Conservation (phyloP, 1,284 basidiomycete genomes). For the Ganoderma meredithae region DNA sequence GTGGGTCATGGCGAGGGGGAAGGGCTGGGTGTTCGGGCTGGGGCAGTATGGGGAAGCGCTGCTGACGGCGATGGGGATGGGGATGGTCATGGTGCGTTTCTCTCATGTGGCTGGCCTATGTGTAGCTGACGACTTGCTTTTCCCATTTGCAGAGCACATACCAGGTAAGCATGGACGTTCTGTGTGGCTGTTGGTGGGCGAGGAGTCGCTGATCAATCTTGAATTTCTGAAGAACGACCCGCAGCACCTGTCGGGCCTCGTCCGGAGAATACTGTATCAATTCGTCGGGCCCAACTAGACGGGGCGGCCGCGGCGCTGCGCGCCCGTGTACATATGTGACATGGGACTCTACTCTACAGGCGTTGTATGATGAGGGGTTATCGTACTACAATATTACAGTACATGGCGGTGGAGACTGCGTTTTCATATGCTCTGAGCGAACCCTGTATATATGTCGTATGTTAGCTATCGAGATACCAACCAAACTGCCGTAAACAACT, state of each 20-base stretch:
- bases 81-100: constrained; percentile 85
- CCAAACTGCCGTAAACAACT: not conserved
- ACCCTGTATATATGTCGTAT: not conserved
- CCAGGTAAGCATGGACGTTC: constrained; percentile 44
- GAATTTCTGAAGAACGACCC: constrained; percentile 78
- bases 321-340: not conserved
- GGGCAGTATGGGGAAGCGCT: constrained; percentile 74
- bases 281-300: constrained; percentile 85
- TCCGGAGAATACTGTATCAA: constrained; percentile 90
- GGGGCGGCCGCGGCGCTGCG: not conserved
- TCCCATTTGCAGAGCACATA: constrained; percentile 50
- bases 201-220: constrained; percentile 16
- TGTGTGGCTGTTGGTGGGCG: not conserved
- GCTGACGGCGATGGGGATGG: constrained; percentile 81
- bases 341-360: constrained; percentile 1
- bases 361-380: constrained; percentile 3
- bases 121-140: not conserved
- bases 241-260: constrained; percentile 86
- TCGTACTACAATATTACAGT: not conserved
- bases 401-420: too few relatives aligned
- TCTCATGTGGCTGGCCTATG: too few relatives aligned
- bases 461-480: not conserved
- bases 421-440: too few relatives aligned
- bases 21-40: constrained; percentile 80
- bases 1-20: constrained; percentile 83